These are phyloP conservation scores for Guillardia theta DNA, from an alignment of 78 protist genomes.

Conservation along the genomic window DNA sequence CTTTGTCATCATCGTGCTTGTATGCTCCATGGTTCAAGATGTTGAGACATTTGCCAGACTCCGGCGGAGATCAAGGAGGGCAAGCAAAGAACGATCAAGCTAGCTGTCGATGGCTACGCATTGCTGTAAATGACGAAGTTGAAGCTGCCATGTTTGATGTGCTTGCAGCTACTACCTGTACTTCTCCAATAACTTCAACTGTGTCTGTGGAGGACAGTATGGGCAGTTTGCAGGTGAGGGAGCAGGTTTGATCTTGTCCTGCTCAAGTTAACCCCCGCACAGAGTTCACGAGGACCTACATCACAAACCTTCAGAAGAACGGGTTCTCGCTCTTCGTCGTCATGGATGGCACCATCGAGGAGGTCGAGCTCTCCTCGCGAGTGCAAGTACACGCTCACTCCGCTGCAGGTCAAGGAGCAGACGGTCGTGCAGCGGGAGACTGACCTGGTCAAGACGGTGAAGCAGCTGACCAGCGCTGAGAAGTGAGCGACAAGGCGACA, in stretches of 20 bases:
- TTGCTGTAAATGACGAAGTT: background rate
- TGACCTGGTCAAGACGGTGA: conserved; percentile 12
- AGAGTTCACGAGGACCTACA: background rate
- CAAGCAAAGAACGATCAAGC: background rate
- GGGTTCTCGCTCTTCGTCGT: conserved; percentile 34
- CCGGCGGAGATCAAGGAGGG: conserved; percentile 16
- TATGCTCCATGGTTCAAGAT: background rate
- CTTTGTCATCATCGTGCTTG: background rate
- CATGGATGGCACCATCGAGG: background rate
- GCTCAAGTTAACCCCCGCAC: background rate
- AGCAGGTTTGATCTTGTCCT: background rate
- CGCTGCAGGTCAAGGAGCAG: background rate
- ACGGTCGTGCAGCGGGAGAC: background rate
- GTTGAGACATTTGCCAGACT: background rate
- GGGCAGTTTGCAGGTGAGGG: conserved; percentile 25
- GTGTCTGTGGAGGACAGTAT: conserved; percentile 23
- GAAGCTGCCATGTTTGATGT: background rate
- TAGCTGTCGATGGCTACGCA: conserved; percentile 8
- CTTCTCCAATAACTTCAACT: conserved; percentile 28
- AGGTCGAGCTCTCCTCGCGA: background rate
- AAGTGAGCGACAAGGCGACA: too few species aligned
- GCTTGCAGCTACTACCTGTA: background rate
- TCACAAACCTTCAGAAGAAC: background rate
- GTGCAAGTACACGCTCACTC: background rate
- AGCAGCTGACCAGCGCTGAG: conserved; percentile 15